These are phyloP conservation scores for Boletus smithii DNA, from an alignment of 1,284 basidiomycete genomes.

Conservation along the genomic window DNA sequence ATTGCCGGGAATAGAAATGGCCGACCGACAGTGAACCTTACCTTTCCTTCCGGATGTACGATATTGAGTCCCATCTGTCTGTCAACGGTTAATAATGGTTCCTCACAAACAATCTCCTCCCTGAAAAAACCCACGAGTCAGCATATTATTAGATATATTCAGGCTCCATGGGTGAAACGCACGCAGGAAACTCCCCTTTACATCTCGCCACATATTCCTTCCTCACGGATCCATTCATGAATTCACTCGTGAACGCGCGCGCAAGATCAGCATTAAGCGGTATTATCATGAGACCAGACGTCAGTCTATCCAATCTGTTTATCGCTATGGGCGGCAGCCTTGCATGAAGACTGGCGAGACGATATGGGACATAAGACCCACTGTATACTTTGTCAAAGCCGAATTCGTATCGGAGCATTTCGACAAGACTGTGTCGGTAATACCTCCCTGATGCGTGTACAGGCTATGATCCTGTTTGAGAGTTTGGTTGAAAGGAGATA, in stretches of 20 bases:
- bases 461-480: constrained; percentile 47
- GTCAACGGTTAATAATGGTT: constrained; percentile 90
- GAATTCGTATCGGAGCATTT: constrained; percentile 85
- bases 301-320: constrained; percentile 92
- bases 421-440: constrained; percentile 82
- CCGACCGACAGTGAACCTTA: constrained; percentile 31
- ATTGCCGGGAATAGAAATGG: not conserved
- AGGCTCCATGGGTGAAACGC: constrained; percentile 27
- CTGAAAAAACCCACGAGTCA: constrained; percentile 39
- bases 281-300: constrained; percentile 95
- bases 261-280: constrained; percentile 77
- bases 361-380: constrained; percentile 40
- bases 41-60: constrained; percentile 92
- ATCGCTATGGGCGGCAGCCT: constrained; percentile 59
- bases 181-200: constrained; percentile 81
- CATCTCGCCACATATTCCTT: constrained; percentile 93
- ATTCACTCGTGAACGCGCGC: constrained; percentile 74
- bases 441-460: constrained; percentile 89
- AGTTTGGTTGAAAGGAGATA: not conserved
- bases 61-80: constrained; percentile 95
- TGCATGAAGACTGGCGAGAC: constrained; percentile 5
- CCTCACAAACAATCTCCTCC: constrained; percentile 76
- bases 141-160: not conserved
- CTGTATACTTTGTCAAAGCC: constrained; percentile 82
- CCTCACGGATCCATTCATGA: constrained; percentile 73